Conservation (phyloP, 768 basidiomycete genomes). For the Stropharia rugosoannulata region DNA sequence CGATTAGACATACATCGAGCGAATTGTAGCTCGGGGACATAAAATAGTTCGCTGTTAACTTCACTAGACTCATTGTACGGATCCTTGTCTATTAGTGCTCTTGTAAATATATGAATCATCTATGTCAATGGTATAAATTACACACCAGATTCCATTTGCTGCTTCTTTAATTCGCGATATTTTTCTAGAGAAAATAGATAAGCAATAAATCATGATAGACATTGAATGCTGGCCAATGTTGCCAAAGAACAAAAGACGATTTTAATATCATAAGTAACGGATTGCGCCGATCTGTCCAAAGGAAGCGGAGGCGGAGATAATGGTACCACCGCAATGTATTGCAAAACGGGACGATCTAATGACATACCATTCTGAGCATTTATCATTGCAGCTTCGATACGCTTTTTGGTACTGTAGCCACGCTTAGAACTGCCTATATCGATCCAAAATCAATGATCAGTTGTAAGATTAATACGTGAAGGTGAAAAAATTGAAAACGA, state of each 20-base stretch:
- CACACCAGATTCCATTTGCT: neutral
- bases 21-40: conserved; percentile 70
- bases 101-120: neutral
- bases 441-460: neutral
- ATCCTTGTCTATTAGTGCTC: neutral
- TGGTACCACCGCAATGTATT: neutral
- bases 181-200: too few relatives aligned
- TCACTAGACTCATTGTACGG: neutral
- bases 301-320: conserved; percentile 3
- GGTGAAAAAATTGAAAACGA: conserved; percentile 6
- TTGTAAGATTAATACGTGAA: neutral
- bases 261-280: neutral
- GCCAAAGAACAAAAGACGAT: neutral
- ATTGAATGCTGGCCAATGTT: neutral
- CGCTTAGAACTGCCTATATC: conserved; percentile 50
- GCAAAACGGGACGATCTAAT: neutral
- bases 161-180: too few relatives aligned
- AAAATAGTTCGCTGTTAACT: conserved; percentile 9
- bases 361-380: conserved; percentile 62
- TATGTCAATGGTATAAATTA: neutral
- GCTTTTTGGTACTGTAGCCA: conserved; percentile 72
- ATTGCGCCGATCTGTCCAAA: too few relatives aligned
- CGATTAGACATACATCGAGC: conserved; percentile 85
- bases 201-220: neutral
- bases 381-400: conserved; percentile 66